Conservation (phyloP, 202 grass and related monocot genomes). For the Musa balbisiana region DNA sequence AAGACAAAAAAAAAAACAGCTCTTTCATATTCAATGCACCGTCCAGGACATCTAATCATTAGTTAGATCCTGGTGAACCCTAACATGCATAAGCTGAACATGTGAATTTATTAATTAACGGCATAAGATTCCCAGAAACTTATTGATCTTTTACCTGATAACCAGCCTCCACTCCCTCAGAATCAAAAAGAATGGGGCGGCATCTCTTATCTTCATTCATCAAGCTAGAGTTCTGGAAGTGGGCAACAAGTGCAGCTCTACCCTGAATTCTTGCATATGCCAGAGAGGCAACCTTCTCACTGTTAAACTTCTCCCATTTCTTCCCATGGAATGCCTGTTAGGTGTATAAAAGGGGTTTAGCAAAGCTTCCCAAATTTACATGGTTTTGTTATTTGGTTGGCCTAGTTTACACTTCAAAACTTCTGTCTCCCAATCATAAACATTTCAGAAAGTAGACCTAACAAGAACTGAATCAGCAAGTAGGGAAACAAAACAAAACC, state of each 20-base stretch:
- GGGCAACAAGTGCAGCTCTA: slow-evolving; percentile 27
- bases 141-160: slow-evolving; percentile 28
- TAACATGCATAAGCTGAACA: not conserved
- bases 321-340: slow-evolving; percentile 33
- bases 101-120: too few species aligned
- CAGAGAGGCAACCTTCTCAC: slow-evolving; percentile 40
- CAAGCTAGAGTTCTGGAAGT: slow-evolving; percentile 46
- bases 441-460: not conserved
- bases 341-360: not conserved
- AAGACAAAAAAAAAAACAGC: too few species aligned
- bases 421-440: not conserved
- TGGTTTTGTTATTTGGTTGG: not conserved
- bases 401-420: not conserved
- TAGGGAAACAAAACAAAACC: not conserved
- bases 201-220: slow-evolving; percentile 41
- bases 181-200: slow-evolving; percentile 38
- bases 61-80: too few species aligned
- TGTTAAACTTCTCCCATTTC: slow-evolving; percentile 44
- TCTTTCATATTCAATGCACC: too few species aligned
- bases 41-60: too few species aligned
- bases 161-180: slow-evolving; percentile 13
- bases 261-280: slow-evolving; percentile 49
- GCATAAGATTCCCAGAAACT: too few species aligned
- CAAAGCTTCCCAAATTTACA: not conserved
- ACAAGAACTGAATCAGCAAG: not conserved